phyloP scores from a whole-genome alignment of 2,329 filamentous ascomycete species.

The Hypoxylon sp. region DNA sequence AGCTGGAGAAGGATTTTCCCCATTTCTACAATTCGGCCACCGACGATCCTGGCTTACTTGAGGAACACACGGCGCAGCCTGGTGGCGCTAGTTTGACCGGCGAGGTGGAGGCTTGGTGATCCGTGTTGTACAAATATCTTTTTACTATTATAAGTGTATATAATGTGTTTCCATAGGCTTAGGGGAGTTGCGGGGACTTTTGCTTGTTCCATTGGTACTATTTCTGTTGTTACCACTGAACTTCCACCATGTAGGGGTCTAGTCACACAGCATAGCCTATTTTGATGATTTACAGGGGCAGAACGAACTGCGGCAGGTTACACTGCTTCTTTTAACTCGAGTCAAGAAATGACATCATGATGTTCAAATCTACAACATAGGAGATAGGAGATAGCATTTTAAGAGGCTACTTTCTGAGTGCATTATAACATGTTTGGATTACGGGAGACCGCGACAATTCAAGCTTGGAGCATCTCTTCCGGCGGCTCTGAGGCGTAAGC shows the following conservation, averaged over 20 bases:
- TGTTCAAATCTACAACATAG: background rate
- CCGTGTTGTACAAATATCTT: slow-evolving; percentile 20
- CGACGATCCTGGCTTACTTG: slow-evolving; percentile 9
- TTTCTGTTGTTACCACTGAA: slow-evolving; percentile 13
- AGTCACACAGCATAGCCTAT: background rate
- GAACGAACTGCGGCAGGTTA: slow-evolving; percentile 9
- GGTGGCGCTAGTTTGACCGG: slow-evolving; percentile 42
- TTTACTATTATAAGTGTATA: slow-evolving; percentile 32
- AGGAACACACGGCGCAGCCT: slow-evolving; percentile 28
- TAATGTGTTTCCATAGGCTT: slow-evolving; percentile 15
- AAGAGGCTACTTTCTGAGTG: background rate
- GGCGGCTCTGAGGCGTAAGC: slow-evolving; percentile 2
- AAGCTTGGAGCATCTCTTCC: background rate
- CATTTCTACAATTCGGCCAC: slow-evolving; percentile 30
- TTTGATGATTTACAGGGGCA: slow-evolving; percentile 9
- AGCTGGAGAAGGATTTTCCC: slow-evolving; percentile 42
- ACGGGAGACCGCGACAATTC: background rate
- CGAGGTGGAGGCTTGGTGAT: slow-evolving; percentile 44
- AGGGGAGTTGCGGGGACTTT: slow-evolving; percentile 13
- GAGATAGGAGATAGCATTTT: background rate
- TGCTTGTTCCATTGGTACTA: slow-evolving; percentile 10
- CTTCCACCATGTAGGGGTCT: slow-evolving; percentile 1
- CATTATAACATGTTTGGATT: background rate
- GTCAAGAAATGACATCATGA: slow-evolving; percentile 2
- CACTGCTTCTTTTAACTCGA: slow-evolving; percentile 3